Evolutionary conservation across 345 rosid species (phyloP).

Genomic region (Dovyalis caffra): DNA sequence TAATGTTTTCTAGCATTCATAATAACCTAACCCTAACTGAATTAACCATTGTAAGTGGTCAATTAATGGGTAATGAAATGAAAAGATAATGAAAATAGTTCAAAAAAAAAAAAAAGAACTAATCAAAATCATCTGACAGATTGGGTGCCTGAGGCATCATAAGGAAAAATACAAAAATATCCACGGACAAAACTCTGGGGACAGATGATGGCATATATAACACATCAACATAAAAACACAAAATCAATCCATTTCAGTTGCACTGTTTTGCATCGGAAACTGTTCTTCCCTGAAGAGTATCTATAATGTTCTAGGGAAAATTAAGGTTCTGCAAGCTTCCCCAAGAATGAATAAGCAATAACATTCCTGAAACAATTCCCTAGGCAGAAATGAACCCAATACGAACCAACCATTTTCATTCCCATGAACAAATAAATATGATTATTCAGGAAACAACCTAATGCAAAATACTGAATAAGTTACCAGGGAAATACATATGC

Average conservation of each 20-base stretch:
- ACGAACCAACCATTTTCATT: not conserved
- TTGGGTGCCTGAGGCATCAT: not conserved
- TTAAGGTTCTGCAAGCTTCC: not conserved
- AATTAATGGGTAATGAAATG: not conserved
- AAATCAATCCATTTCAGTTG: constrained; percentile 5
- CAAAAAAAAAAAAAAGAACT: not conserved
- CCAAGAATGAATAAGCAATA: not conserved
- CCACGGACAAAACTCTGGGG: not conserved
- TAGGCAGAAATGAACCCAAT: not conserved
- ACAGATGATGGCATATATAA: not conserved
- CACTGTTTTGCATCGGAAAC: not conserved
- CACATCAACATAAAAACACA: not conserved
- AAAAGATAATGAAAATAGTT: not conserved
- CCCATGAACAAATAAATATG: not conserved
- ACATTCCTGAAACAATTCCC: not conserved
- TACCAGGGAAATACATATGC: not conserved
- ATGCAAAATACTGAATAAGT: not conserved
- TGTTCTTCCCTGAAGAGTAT: not conserved
- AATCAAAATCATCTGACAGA: not conserved
- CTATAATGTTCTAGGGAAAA: not conserved
- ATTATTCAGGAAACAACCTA: not conserved
- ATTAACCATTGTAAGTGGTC: not conserved
- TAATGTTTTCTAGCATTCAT: not conserved
- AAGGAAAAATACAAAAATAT: not conserved
- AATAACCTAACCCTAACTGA: not conserved